These are phyloP conservation scores for Curvularia eragrostidis DNA, from an alignment of 2,329 filamentous ascomycete genomes.

Conservation along the genomic window DNA sequence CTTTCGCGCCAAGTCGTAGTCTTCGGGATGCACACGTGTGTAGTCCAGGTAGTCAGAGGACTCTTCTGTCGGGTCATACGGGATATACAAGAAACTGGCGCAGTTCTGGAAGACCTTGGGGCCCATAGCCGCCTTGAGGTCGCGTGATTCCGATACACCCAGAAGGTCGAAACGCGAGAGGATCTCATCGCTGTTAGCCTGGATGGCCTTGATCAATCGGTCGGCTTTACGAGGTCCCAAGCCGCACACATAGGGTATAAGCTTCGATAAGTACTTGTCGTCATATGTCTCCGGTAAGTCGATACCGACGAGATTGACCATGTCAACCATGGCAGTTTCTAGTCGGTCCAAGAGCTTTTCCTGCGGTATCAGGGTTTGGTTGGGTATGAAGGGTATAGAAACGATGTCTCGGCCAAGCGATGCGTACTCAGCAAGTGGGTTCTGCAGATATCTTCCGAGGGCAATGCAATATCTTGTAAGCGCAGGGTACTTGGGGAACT, in stretches of 20 bases:
- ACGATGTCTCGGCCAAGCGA: constrained; percentile 86
- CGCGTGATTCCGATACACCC: constrained; percentile 73
- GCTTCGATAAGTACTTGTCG: constrained; percentile 81
- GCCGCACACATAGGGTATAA: constrained; percentile 89
- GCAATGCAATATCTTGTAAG: constrained; percentile 89
- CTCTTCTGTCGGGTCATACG: constrained; percentile 81
- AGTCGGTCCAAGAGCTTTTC: constrained; percentile 86
- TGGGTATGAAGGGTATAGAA: constrained; percentile 86
- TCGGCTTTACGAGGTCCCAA: constrained; percentile 91
- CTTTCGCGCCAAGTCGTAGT: constrained; percentile 97
- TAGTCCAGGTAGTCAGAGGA: constrained; percentile 93
- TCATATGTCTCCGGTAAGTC: constrained; percentile 91
- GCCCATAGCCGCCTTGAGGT: constrained; percentile 65
- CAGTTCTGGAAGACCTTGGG: constrained; percentile 96
- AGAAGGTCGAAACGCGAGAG: constrained; percentile 86
- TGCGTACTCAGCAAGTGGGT: constrained; percentile 95
- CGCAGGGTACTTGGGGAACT: constrained; percentile 80
- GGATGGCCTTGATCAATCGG: constrained; percentile 85
- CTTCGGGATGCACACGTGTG: constrained; percentile 95
- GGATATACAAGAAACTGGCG: constrained; percentile 91
- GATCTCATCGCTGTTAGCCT: constrained; percentile 86
- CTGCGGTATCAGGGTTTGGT: constrained; percentile 84
- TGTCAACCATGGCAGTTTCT: constrained; percentile 97
- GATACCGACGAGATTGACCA: constrained; percentile 95
- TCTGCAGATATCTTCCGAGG: constrained; percentile 89